These are phyloP conservation scores for Talaromyces proteolyticus DNA, from an alignment of 495 filamentous ascomycete genomes.

Conservation along the genomic window DNA sequence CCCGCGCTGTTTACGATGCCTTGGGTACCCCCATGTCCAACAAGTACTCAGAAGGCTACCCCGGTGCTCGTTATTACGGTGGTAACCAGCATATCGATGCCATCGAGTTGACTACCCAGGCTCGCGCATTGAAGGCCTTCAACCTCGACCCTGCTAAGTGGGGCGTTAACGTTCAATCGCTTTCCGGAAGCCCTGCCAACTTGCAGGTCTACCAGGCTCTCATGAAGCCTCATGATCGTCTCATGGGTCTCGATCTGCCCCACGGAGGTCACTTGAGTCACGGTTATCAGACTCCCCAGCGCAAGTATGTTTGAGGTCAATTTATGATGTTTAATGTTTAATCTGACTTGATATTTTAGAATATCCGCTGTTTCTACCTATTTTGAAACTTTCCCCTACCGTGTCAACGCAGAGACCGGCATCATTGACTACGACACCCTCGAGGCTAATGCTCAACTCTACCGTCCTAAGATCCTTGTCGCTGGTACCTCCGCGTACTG, in stretches of 20 bases:
- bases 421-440: slow-evolving; percentile 90
- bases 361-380: slow-evolving; percentile 98
- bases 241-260: slow-evolving; percentile 96
- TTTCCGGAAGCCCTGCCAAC: slow-evolving; percentile 94
- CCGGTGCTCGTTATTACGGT: slow-evolving; percentile 93
- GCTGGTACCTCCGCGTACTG: slow-evolving; percentile 94
- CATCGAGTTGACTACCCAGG: slow-evolving; percentile 82
- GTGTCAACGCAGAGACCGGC: slow-evolving; percentile 83
- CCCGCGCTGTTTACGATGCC: slow-evolving; percentile 92
- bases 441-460: slow-evolving; percentile 76
- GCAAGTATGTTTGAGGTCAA: slow-evolving; percentile 48
- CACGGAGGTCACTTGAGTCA: slow-evolving; percentile 97
- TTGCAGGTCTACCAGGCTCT: slow-evolving; percentile 93
- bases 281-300: slow-evolving; percentile 94
- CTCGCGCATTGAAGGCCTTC: slow-evolving; percentile 82
- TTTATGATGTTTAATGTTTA: neutral
- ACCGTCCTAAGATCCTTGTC: slow-evolving; percentile 92
- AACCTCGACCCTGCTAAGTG: slow-evolving; percentile 78
- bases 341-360: slow-evolving; percentile 8
- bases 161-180: slow-evolving; percentile 95
- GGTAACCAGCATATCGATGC: slow-evolving; percentile 95
- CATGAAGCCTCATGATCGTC: slow-evolving; percentile 83
- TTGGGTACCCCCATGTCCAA: slow-evolving; percentile 97
- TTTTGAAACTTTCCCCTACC: slow-evolving; percentile 95
- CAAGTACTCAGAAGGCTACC: slow-evolving; percentile 98